Percentiles rank a stretch among this genome's conserved stretches.
These are phyloP conservation scores for Phalaenopsis aphrodite DNA, from an alignment of 106 monocot genomes.

Conservation along the genomic window DNA sequence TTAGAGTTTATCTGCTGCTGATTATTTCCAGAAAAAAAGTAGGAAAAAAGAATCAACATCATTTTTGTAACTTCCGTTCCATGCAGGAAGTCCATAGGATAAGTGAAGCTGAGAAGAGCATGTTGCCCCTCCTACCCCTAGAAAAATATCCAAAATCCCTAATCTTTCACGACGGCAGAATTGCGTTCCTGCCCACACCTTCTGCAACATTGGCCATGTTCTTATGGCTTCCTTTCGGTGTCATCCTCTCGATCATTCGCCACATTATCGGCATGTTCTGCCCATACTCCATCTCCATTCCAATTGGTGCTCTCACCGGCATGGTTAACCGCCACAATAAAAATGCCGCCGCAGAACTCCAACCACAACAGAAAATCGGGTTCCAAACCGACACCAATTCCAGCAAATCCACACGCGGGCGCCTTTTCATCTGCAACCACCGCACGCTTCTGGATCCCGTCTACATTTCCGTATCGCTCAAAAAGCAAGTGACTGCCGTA, in stretches of 20 bases:
- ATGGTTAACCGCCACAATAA: neutral
- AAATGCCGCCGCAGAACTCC: neutral
- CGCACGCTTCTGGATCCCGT: conserved; percentile 62
- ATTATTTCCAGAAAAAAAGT: neutral
- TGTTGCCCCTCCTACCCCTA: conserved; percentile 22
- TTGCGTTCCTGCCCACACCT: conserved; percentile 42
- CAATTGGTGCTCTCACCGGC: conserved; percentile 23
- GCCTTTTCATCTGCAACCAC: conserved; percentile 71
- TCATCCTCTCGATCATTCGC: conserved; percentile 23
- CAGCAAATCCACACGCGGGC: neutral
- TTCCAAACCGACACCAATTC: neutral
- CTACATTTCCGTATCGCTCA: conserved; percentile 39
- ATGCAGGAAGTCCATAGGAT: conserved; percentile 31
- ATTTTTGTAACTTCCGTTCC: neutral
- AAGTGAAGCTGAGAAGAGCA: conserved; percentile 27
- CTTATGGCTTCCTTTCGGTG: conserved; percentile 39
- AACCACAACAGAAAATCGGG: neutral
- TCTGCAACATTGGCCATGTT: conserved; percentile 27
- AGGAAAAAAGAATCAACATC: neutral
- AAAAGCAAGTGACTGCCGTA: conserved; percentile 25
- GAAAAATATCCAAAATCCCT: conserved; percentile 27
- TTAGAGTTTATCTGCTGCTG: neutral
- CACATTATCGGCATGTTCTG: conserved; percentile 12
- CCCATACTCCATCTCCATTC: conserved; percentile 22
- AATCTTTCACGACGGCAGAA: conserved; percentile 49